Evolutionary conservation across 345 rosid genomes (phyloP).

Genomic region (Gossypium anomalum): DNA sequence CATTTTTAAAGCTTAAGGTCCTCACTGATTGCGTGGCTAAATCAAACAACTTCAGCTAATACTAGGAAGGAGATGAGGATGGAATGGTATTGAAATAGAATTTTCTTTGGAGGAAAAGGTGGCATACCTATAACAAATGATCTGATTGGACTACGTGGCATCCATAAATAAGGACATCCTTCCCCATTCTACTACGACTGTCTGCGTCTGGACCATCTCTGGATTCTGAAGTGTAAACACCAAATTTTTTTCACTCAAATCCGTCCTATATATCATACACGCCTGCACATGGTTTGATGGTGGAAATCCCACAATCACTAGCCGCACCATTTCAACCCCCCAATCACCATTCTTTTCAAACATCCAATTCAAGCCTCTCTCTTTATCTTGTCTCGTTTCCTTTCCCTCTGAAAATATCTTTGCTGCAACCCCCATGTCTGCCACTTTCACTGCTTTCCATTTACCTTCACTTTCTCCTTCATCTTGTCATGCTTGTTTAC

Average conservation of each 20-base stretch:
- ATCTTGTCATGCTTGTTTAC: constrained; percentile 19
- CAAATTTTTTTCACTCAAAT: constrained; percentile 35
- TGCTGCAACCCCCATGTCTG: constrained; percentile 49
- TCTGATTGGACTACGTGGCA: constrained; percentile 57
- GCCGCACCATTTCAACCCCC: constrained; percentile 27
- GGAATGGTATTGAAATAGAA: constrained; percentile 8
- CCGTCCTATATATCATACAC: constrained; percentile 47
- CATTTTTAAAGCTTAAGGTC: no score
- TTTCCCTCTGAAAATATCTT: constrained; percentile 24
- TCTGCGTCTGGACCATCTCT: constrained; percentile 41
- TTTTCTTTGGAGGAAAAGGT: not conserved
- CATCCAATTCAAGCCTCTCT: not conserved
- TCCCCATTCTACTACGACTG: constrained; percentile 23
- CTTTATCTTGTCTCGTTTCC: not conserved
- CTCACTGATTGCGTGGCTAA: constrained; percentile 22
- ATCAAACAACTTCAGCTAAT: constrained; percentile 24
- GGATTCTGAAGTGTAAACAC: constrained; percentile 50
- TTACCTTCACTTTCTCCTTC: constrained; percentile 15
- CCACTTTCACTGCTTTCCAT: constrained; percentile 48
- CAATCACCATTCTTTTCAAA: constrained; percentile 22
- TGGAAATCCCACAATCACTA: constrained; percentile 58
- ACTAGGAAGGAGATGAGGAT: not conserved
- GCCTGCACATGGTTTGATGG: constrained; percentile 50
- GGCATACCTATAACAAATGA: constrained; percentile 21
- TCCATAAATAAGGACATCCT: constrained; percentile 27